These are phyloP conservation scores for Pythium brachiatum DNA, from an alignment of 352 stramenopile genomes.

Conservation along the genomic window DNA sequence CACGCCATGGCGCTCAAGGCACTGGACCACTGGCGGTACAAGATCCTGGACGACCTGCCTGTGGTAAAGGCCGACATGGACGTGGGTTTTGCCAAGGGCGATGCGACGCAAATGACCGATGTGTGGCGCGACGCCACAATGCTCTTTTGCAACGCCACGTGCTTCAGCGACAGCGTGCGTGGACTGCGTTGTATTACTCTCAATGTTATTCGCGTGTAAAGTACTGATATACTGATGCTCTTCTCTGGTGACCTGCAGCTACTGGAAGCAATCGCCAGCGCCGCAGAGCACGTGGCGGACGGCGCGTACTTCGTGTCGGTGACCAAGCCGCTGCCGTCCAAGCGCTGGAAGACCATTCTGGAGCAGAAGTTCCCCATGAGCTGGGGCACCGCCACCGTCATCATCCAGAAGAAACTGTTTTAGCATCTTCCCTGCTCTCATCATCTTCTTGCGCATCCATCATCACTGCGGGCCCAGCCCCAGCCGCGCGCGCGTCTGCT, in stretches of 20 bases:
- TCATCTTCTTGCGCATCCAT: too few species aligned
- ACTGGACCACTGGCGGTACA: conserved; percentile 65
- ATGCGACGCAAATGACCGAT: conserved; percentile 40
- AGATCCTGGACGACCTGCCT: conserved; percentile 52
- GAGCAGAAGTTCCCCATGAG: conserved; percentile 70
- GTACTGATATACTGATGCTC: background rate
- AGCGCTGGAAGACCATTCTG: conserved; percentile 52
- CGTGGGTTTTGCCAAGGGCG: conserved; percentile 50
- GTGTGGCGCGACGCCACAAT: conserved; percentile 57
- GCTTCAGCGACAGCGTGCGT: conserved; percentile 57
- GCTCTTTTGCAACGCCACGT: conserved; percentile 69
- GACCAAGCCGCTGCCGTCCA: conserved; percentile 56
- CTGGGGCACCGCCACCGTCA: conserved; percentile 57
- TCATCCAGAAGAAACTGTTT: conserved; percentile 62
- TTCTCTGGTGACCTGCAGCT: conserved; percentile 16
- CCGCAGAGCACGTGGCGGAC: conserved; percentile 41
- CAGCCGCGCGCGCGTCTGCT: conserved; percentile 23
- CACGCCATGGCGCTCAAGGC: conserved; percentile 58
- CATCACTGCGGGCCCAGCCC: conserved; percentile 18
- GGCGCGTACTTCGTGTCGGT: conserved; percentile 62
- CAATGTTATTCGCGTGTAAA: background rate
- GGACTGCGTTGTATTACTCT: background rate
- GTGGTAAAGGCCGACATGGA: conserved; percentile 51
- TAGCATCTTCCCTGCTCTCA: too few species aligned
- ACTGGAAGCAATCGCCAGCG: conserved; percentile 32